Evolutionary conservation across 1,139 yeast genomes (phyloP), one percentile per base, ranked within the genome.

Genomic region (Sugiyamaella novakii): DNA sequence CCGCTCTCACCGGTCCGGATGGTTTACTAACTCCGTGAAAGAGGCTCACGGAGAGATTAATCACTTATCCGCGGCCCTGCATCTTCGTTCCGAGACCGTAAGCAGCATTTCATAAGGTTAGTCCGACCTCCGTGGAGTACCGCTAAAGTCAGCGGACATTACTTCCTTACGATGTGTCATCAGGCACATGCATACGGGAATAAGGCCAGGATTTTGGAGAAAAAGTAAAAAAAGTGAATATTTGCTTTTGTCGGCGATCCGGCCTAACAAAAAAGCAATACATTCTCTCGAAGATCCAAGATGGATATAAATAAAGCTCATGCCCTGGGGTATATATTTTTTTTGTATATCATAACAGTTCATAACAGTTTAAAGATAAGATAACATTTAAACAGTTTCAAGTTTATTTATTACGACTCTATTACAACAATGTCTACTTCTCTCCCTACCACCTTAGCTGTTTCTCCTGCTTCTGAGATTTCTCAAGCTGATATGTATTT

Each of bases 401-500:
- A n/a, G n/a, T n/a, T n/a, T n/a, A n/a, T n/a, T n/a, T n/a, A n/a
- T n/a, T n/a, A n/a, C n/a, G n/a, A n/a, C n/a, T n/a, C n/a, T n/a
- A n/a, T n/a, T n/a, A n/a, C n/a, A 12, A 25, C 41, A 39, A 28
- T 39, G 35, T 29, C 35, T n/a, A n/a, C n/a, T n/a, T 17, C 38
- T 21, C 43, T 36, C 5, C 42, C 46, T n/a, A 14, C 34, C 19
- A 33, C 47, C 15, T 40, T 53, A 12, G 52, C 50, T 4, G 17
- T 21, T 1, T 18, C 46, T 25, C 52, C 52, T 15, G 49, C 43
- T 1, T 29, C 45, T 11, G 24, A 42, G 19, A 45, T 45, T 30
- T 30, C 47, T 15, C 49, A 46, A 21, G 34, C 80, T n/a, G 79
- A 80, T 59, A 75, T 87, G 6, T 84, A 83, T 65, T 65, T 79